Percentiles rank a stretch among this genome's conserved stretches.
These are phyloP conservation scores for Lactifluus echinatus DNA, from an alignment of 768 basidiomycete species.

Conservation along the genomic window DNA sequence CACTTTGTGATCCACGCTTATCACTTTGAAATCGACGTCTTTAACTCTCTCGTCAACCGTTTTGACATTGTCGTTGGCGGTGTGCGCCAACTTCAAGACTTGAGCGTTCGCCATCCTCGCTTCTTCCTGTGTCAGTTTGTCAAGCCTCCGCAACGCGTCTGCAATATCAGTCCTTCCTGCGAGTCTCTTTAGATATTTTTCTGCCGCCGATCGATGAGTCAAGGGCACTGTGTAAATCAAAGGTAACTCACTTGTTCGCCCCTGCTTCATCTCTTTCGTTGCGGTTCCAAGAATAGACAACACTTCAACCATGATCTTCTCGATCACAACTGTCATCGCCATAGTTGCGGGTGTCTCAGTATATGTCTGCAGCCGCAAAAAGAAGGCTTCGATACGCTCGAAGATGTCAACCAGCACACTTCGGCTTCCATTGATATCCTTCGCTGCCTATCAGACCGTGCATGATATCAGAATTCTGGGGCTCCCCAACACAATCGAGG, in stretches of 20 bases:
- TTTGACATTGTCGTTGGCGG: too few species aligned
- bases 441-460: too few species aligned
- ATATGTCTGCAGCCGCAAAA: neutral
- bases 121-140: neutral
- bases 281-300: neutral
- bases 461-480: neutral
- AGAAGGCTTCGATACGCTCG: neutral
- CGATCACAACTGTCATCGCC: neutral
- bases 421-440: neutral
- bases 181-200: neutral
- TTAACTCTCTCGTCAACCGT: too few species aligned
- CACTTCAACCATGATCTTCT: neutral
- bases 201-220: neutral
- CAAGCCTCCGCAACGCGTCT: neutral
- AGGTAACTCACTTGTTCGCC: neutral
- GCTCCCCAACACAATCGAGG: neutral
- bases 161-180: neutral
- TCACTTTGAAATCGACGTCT: too few species aligned
- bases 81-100: too few species aligned
- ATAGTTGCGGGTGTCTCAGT: neutral
- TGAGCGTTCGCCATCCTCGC: too few species aligned
- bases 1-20: too few species aligned
- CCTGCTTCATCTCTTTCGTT: neutral
- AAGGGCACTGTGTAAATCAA: too few species aligned
- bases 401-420: neutral